Evolutionary conservation across 345 rosid genomes (phyloP), one percentile per base, ranked within the genome.

Genomic region (Salix purpurea): DNA sequence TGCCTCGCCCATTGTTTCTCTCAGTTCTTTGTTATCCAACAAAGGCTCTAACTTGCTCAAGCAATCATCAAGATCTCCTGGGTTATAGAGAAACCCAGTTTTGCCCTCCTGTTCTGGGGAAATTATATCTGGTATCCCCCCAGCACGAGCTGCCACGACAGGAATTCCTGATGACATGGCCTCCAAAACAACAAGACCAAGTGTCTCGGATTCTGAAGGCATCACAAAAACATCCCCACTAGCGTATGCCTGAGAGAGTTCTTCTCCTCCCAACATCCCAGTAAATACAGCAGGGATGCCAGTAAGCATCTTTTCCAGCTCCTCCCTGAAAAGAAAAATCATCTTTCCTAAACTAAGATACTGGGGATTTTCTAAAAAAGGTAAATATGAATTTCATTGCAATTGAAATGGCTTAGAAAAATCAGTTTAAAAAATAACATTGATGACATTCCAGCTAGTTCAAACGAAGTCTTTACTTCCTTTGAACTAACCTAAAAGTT

Each of bases 141-240:
- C 98, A 0, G 98, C 97, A 7, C 97, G 92, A 73, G 87, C 98
- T 36, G 89, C 99, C 74, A 96, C 98, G 44, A 96, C 98, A 1
- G 98, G 95, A 67, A 89, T 81, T 23, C 98, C 99, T 1, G 99
- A 96, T 74, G 99, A 87, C 99, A 96, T 96, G 74, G 99, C 96
- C 79, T 93, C 99, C 77, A 93, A 85, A 75, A 96, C 99, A 1
- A 96, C 99, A 7, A 88, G 96, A 46, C 99, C 99, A 2, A 96
- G 96, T 18, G 99, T 96, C 83, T 93, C 98, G 2, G 99, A 93
- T 79, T 93, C 99, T 14, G 99, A 96, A 60, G 99, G 99, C 97
- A 93, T 96, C 80, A 87, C 86, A 67, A 96, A 96, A 67, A 93
- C 92, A 77, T 96, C 99, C 24, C 98, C 99, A 50, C 99, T 96